Evolutionary conservation across 257 asterid species (phyloP).

Genomic region (Sherardia arvensis): DNA sequence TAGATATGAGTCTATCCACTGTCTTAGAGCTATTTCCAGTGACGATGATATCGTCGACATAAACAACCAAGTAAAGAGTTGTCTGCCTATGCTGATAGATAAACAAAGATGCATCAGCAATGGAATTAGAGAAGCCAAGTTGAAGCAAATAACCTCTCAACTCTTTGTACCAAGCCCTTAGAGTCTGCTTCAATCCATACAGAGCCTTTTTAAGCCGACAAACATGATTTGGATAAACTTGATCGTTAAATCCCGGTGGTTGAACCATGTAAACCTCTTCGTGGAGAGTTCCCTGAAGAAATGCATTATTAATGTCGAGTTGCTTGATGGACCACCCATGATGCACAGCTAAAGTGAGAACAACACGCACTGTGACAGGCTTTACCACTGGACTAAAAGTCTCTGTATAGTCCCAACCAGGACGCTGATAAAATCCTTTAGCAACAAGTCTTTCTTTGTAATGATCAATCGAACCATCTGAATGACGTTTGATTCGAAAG

Average conservation of each 20-base stretch:
- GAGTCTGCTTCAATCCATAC: not conserved
- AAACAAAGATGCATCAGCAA: not conserved
- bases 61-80: not conserved
- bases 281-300: not conserved
- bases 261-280: not conserved
- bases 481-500: not conserved
- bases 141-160: not conserved
- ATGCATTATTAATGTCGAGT: constrained; percentile 1
- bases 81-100: not conserved
- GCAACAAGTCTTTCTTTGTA: not conserved
- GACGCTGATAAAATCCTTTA: not conserved
- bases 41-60: not conserved
- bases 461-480: not conserved
- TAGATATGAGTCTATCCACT: not conserved
- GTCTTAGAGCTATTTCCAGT: not conserved
- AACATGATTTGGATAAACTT: not conserved
- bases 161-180: not conserved
- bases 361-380: not conserved
- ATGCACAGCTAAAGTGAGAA: not conserved
- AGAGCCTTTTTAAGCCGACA: not conserved
- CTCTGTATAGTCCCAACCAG: not conserved
- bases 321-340: not conserved
- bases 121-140: not conserved
- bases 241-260: not conserved
- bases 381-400: not conserved